Base-by-base conservation (phyloP, 2,329 filamentous ascomycete species). In the Calonectria henricotiae region DNA sequence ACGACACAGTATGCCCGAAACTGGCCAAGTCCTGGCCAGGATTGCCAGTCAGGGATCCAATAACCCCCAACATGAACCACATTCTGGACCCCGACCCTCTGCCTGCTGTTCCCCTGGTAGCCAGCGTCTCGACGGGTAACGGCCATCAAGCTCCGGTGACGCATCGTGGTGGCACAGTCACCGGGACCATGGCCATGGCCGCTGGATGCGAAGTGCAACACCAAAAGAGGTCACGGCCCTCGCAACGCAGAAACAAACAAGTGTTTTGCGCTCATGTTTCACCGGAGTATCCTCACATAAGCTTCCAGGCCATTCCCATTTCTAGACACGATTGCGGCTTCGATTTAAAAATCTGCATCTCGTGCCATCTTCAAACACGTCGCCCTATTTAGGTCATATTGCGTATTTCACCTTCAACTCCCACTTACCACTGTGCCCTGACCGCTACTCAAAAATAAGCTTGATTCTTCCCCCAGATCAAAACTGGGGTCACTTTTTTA, bases 111-210 rank as follows among this genome's bases (percentile, higher is more conserved):
- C 32, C 51, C 51, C 51, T 39, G 12, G 20, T n/a, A 17, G 51
- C 11, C 51, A 55, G n/a, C 20, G 51, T 39, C 55, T 64, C 41
- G 1, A 68, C 32, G 41, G 54, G 32, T 58, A 67, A 47, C 54
- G 25, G 51, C 15, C 44, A 76, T 74, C 51, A 62, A 73, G 62
- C 70, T 74, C 70, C 64, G 55, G 49, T 65, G 54, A 73, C 43
- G 69, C 72, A 54, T 61, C 37, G 25, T 54, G 58, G 73, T 51
- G 73, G 68, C 73, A 39, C 71, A 69, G 71, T 43, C 23, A 1
- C 66, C 66, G 37, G 25, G 46, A 39, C 46, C 17, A 69, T 43
- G 32, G 23, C 8, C 17, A 27, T 44, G 2, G 12, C 12, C 23
- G n/a, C 20, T 25, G 12, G 51, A 8, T 55, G 32, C 32, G n/a